Evolutionary conservation across 129 eudicot genomes (phyloP).

Genomic region (Chrysanthemum seticuspe): DNA sequence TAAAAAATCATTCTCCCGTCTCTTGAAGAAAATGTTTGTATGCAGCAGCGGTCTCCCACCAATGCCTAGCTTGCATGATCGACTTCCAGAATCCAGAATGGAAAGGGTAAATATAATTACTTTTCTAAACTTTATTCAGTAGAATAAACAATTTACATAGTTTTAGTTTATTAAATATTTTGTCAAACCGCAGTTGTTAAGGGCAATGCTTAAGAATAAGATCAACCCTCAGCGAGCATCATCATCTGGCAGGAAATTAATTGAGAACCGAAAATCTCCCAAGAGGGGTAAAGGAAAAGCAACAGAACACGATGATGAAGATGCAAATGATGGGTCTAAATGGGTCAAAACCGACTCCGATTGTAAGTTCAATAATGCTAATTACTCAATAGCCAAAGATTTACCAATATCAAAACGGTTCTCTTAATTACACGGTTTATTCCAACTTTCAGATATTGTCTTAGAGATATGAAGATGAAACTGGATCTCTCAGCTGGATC

Average conservation of each 20-base stretch:
- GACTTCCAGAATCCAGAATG: conserved; percentile 89
- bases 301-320: conserved; percentile 42
- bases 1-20: conserved; percentile 73
- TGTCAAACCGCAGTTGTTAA: conserved; percentile 53
- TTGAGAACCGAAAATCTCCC: conserved; percentile 32
- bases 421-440: conserved; percentile 15
- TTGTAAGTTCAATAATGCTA: conserved; percentile 41
- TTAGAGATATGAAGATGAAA: conserved; percentile 36
- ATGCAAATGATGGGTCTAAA: conserved; percentile 50
- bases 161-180: not conserved
- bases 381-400: not conserved
- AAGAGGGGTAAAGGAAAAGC: conserved; percentile 41
- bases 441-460: conserved; percentile 34
- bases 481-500: conserved; percentile 23
- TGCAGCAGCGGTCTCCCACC: conserved; percentile 79
- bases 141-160: not conserved
- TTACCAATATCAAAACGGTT: conserved; percentile 7
- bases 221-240: conserved; percentile 57
- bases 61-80: conserved; percentile 73
- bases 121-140: not conserved
- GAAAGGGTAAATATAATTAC: conserved; percentile 61
- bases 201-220: conserved; percentile 85
- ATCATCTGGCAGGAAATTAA: conserved; percentile 39
- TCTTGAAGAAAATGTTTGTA: conserved; percentile 83
- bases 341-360: conserved; percentile 98